phyloP scores from a whole-genome alignment of 371 early-diverging fungal species.

The Circinella umbellata region DNA sequence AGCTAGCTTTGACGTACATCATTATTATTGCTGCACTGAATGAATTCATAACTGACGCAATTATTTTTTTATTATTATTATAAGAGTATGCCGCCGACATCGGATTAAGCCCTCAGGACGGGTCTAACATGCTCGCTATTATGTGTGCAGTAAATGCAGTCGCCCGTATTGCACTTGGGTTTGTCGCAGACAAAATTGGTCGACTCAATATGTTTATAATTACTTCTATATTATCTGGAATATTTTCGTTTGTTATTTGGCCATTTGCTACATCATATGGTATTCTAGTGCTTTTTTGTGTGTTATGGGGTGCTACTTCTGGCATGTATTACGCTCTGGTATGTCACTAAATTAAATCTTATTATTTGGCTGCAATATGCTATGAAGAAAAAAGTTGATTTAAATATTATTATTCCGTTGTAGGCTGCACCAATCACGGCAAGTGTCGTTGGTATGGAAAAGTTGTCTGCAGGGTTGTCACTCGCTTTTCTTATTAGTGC shows the following conservation, averaged over 20 bases:
- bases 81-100: slow-evolving; percentile 35
- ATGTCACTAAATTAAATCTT: background rate
- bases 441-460: slow-evolving; percentile 53
- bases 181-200: slow-evolving; percentile 67
- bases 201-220: slow-evolving; percentile 48
- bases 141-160: slow-evolving; percentile 53
- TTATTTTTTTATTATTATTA: background rate
- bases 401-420: too few species aligned
- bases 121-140: slow-evolving; percentile 36
- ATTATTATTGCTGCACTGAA: too few species aligned
- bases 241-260: slow-evolving; percentile 57
- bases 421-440: slow-evolving; percentile 59
- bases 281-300: slow-evolving; percentile 50
- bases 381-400: too few species aligned
- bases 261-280: slow-evolving; percentile 56
- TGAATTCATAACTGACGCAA: too few species aligned
- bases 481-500: slow-evolving; percentile 58
- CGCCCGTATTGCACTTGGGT: slow-evolving; percentile 70
- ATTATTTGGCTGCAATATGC: too few species aligned
- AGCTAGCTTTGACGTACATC: too few species aligned
- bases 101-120: slow-evolving; percentile 25
- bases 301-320: slow-evolving; percentile 51
- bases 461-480: slow-evolving; percentile 58
- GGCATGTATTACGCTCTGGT: slow-evolving; percentile 43
- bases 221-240: slow-evolving; percentile 32